These are phyloP conservation scores for Martiniozyma asiatica DNA, from an alignment of 1,139 yeast species.

Conservation along the genomic window DNA sequence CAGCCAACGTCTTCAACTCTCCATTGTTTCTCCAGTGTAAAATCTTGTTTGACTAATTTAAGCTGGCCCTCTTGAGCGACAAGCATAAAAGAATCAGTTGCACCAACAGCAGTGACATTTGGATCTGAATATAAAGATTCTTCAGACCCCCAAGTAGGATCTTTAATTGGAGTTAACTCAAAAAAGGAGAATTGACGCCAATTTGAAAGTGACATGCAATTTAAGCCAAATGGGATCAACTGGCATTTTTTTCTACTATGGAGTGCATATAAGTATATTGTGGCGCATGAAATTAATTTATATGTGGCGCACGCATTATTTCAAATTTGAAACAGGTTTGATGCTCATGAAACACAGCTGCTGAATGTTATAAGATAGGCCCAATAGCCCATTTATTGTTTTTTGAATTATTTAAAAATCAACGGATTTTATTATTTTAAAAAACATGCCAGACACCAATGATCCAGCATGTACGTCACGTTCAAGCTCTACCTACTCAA, in stretches of 20 bases:
- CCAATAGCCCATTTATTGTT: too few species aligned
- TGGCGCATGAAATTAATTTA: neutral
- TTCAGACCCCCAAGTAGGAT: constrained; percentile 58
- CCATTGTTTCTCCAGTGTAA: constrained; percentile 38
- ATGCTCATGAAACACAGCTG: too few species aligned
- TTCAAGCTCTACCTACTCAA: too few species aligned
- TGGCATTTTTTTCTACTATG: neutral
- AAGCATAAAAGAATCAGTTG: constrained; percentile 42
- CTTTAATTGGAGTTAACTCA: constrained; percentile 72
- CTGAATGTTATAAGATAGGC: too few species aligned
- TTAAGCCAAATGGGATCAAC: too few species aligned
- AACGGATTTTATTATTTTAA: too few species aligned
- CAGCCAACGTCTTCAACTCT: constrained; percentile 56
- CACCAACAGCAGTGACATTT: constrained; percentile 46
- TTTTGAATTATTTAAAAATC: too few species aligned
- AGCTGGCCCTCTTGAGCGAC: constrained; percentile 47
- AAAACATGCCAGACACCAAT: too few species aligned
- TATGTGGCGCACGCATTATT: neutral
- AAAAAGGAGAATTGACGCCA: constrained; percentile 91
- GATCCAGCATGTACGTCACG: too few species aligned
- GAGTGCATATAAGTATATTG: neutral
- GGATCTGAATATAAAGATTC: constrained; percentile 67
- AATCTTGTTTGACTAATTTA: constrained; percentile 43
- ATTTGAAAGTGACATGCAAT: constrained; percentile 32
- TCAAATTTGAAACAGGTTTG: constrained; percentile 4